phyloP scores from a whole-genome alignment of 106 monocot species.

The Dioscorea zingiberensis region DNA sequence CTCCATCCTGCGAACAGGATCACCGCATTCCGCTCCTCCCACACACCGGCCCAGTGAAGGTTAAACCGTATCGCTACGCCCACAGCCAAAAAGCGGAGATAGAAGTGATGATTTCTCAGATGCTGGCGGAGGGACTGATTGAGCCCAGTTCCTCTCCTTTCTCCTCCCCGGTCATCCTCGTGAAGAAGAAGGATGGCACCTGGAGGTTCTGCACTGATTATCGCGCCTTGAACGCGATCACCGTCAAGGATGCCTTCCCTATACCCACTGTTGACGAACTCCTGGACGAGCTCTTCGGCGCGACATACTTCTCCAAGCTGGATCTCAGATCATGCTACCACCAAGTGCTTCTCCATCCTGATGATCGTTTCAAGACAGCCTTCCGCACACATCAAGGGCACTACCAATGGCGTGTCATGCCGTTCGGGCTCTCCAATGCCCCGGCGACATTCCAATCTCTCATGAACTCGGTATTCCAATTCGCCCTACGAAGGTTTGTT shows the following conservation, averaged over 20 bases:
- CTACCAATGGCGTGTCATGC: neutral
- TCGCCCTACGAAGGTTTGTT: neutral
- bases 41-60: neutral
- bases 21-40: no score
- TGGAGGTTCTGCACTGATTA: neutral
- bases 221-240: neutral
- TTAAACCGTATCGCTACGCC: neutral
- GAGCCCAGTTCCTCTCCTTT: no score
- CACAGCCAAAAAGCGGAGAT: neutral
- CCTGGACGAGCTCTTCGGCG: neutral
- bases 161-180: neutral
- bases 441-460: slow-evolving; percentile 3
- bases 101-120: neutral
- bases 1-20: no score
- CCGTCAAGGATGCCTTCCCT: neutral
- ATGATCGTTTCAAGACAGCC: neutral
- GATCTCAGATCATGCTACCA: neutral
- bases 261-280: slow-evolving; percentile 1
- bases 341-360: neutral
- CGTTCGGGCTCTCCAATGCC: neutral
- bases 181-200: neutral
- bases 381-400: neutral
- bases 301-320: neutral
- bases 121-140: no score
- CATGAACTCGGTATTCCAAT: neutral